Conservation (phyloP, 345 rosid genomes). For the Fremontodendron californicum region DNA sequence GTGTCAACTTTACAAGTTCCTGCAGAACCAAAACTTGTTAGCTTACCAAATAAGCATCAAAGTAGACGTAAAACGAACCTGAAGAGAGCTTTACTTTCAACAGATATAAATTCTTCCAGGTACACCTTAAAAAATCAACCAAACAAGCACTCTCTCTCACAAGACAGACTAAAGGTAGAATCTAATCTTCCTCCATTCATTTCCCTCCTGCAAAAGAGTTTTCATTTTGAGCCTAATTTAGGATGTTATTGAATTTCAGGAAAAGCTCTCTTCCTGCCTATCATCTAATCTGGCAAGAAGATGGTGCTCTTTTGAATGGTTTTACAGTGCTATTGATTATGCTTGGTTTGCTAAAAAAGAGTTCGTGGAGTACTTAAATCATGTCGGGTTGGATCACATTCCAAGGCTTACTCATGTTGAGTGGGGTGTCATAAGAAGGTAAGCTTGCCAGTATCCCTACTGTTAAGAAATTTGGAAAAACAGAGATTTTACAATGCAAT, state of each 20-base stretch:
- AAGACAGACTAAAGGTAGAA: slow-evolving; percentile 47
- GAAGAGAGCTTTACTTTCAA: slow-evolving; percentile 37
- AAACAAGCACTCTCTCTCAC: slow-evolving; percentile 33
- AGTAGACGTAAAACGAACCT: slow-evolving; percentile 66
- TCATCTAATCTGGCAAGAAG: slow-evolving; percentile 63
- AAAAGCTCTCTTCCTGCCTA: slow-evolving; percentile 60
- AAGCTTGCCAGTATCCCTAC: slow-evolving; percentile 9
- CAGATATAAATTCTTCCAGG: slow-evolving; percentile 41
- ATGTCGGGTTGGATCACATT: slow-evolving; percentile 91
- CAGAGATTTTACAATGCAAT: slow-evolving; percentile 12
- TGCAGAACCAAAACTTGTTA: slow-evolving; percentile 32
- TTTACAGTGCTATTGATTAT: slow-evolving; percentile 90
- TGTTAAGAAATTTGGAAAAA: not conserved
- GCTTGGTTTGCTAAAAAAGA: slow-evolving; percentile 98
- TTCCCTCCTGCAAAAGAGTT: not conserved
- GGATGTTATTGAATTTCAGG: slow-evolving; percentile 45
- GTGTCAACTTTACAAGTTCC: slow-evolving; percentile 41
- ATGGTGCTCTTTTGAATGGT: slow-evolving; percentile 94
- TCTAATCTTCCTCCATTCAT: slow-evolving; percentile 8
- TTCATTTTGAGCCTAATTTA: not conserved
- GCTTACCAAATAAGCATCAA: slow-evolving; percentile 35
- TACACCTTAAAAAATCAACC: slow-evolving; percentile 34
- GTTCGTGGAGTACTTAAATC: slow-evolving; percentile 88
- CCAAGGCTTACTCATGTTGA: slow-evolving; percentile 92
- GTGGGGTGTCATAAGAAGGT: slow-evolving; percentile 99